Evolutionary conservation across 2,329 filamentous ascomycete genomes (phyloP).

Genomic region (Pseudocercospora crystallina): DNA sequence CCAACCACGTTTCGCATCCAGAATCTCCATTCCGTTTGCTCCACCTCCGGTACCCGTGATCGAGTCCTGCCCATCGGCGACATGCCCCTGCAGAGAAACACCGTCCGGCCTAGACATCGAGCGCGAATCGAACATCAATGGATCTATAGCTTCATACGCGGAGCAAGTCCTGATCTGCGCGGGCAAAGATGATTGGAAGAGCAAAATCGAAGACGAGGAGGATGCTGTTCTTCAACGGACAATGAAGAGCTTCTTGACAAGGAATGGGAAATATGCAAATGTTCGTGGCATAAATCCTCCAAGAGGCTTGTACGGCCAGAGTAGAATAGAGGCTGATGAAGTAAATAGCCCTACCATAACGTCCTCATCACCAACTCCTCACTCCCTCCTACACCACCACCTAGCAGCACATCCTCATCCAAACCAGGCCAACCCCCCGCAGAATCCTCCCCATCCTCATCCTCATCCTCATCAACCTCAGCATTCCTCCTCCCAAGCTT

Average conservation of each 20-base stretch:
- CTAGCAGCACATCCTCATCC: conserved; percentile 9
- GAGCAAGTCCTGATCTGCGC: conserved; percentile 85
- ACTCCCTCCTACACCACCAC: conserved; percentile 60
- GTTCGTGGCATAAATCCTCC: conserved; percentile 36
- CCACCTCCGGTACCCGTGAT: conserved; percentile 46
- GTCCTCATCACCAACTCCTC: conserved; percentile 75
- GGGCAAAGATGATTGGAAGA: conserved; percentile 76
- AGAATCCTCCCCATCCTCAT: not conserved
- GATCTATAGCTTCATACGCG: conserved; percentile 73
- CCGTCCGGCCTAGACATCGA: conserved; percentile 73
- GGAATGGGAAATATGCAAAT: conserved; percentile 46
- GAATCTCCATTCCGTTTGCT: conserved; percentile 34
- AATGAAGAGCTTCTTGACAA: conserved; percentile 58
- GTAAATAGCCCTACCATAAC: conserved; percentile 74
- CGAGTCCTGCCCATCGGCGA: conserved; percentile 69
- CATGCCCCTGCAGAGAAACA: conserved; percentile 70
- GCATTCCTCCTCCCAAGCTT: conserved; percentile 81
- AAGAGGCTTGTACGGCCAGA: not conserved
- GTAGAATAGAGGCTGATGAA: conserved; percentile 21
- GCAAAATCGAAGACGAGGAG: conserved; percentile 79
- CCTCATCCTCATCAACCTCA: conserved; percentile 48
- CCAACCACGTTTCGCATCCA: conserved; percentile 24
- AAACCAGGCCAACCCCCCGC: too few relatives aligned
- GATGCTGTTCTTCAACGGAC: conserved; percentile 62
- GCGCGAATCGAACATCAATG: conserved; percentile 65